Percentiles rank a stretch among this genome's conserved stretches.
Conservation (phyloP, 139 green algal genomes). For the Tetradesmus obliquus region DNA sequence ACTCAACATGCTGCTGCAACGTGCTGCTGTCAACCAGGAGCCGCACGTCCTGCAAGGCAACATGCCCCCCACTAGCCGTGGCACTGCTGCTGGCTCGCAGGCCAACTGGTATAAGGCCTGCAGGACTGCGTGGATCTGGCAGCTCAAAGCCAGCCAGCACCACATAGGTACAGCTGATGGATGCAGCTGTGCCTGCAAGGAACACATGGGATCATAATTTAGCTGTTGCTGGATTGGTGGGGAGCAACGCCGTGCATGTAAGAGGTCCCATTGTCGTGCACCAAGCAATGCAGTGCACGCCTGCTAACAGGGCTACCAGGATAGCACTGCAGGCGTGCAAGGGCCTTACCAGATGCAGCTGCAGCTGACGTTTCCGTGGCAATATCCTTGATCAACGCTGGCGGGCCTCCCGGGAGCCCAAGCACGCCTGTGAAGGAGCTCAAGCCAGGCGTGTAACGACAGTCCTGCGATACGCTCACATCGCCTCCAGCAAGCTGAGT, state of each 20-base stretch:
- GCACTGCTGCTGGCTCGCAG: not conserved
- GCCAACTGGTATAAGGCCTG: constrained; percentile 9
- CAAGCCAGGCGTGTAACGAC: not conserved
- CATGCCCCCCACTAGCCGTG: not conserved
- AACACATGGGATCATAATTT: not conserved
- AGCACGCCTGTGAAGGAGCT: not conserved
- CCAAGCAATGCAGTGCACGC: not conserved
- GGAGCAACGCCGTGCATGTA: not conserved
- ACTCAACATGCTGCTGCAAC: constrained; percentile 30
- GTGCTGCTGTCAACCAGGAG: constrained; percentile 15
- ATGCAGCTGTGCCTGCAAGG: not conserved
- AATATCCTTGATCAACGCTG: not conserved
- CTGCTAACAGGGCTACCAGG: no score
- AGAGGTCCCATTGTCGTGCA: not conserved
- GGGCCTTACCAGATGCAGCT: not conserved
- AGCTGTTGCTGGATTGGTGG: not conserved
- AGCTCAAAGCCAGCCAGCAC: constrained; percentile 33
- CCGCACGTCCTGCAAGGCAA: constrained; percentile 25
- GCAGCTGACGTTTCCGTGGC: not conserved
- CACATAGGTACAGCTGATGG: not conserved
- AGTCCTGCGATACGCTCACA: not conserved
- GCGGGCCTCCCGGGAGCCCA: not conserved
- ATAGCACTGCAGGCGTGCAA: not conserved
- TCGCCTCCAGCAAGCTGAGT: not conserved
- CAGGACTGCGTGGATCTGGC: not conserved